phyloP scores from a whole-genome alignment of 2,329 filamentous ascomycete genomes.

The Pseudogymnoascus pannorum region DNA sequence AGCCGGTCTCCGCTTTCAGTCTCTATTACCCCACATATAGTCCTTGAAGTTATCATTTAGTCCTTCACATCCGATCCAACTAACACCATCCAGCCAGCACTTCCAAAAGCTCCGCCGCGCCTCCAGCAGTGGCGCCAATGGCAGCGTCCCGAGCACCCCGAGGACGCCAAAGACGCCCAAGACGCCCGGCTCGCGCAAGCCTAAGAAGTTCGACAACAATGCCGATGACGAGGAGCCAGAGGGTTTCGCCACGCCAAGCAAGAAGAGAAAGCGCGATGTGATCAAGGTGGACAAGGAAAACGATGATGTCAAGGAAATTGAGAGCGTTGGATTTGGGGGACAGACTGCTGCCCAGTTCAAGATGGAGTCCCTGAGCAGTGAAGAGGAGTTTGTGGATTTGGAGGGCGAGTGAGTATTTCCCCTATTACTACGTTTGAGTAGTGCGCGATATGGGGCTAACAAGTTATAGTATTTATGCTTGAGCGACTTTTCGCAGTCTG shows the following conservation, averaged over 20 bases:
- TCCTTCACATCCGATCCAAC: background rate
- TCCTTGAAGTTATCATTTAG: background rate
- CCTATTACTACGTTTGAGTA: background rate
- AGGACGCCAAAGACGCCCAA: conserved; percentile 6
- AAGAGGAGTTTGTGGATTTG: background rate
- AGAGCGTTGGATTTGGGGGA: background rate
- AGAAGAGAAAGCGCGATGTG: conserved; percentile 18
- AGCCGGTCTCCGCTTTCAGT: too few relatives aligned
- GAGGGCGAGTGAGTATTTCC: background rate
- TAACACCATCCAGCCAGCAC: conserved; percentile 22
- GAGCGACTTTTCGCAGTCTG: background rate
- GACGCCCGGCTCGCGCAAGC: background rate
- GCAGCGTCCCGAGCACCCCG: background rate
- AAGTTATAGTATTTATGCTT: background rate
- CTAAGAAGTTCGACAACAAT: background rate
- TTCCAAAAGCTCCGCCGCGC: conserved; percentile 26
- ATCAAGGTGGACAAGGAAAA: conserved; percentile 13
- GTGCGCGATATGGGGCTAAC: background rate
- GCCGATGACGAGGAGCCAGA: conserved; percentile 11
- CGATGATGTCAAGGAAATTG: background rate
- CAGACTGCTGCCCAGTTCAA: conserved; percentile 15
- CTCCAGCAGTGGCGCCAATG: background rate
- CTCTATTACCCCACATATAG: background rate
- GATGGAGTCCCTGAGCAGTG: conserved; percentile 9
- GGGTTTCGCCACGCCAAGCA: conserved; percentile 1